Conservation (phyloP, 148 eudicot species). For the Rhododendron williamsianum region DNA sequence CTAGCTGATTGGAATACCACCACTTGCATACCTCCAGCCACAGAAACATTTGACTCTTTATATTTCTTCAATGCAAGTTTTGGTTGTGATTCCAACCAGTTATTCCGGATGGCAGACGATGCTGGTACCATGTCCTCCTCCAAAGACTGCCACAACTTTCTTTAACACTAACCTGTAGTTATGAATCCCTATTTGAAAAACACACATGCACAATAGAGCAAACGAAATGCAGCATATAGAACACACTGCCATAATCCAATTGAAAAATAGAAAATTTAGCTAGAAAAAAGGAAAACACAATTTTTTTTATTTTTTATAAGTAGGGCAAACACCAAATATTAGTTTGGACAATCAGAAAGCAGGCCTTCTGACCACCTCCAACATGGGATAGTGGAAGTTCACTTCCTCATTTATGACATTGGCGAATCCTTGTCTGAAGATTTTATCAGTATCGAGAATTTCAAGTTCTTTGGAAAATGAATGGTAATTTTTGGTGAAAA, state of each 20-base stretch:
- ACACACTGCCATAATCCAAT: not conserved
- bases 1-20: not conserved
- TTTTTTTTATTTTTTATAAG: no score
- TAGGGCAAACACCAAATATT: not conserved
- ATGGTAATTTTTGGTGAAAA: not conserved
- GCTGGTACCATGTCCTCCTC: constrained; percentile 90
- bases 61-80: constrained; percentile 52
- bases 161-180: constrained; percentile 50
- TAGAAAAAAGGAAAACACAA: not conserved
- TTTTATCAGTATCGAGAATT: not conserved
- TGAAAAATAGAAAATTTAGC: not conserved
- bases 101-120: constrained; percentile 45
- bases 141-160: constrained; percentile 80
- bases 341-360: not conserved
- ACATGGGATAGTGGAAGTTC: not conserved
- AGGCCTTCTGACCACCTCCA: not conserved
- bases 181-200: not conserved
- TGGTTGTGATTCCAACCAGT: constrained; percentile 85
- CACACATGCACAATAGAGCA: not conserved
- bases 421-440: not conserved
- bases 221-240: not conserved
- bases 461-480: not conserved
- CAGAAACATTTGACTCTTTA: constrained; percentile 68
- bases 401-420: not conserved
- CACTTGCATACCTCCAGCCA: constrained; percentile 87